phyloP scores from a whole-genome alignment of 2,329 filamentous ascomycete species.

The Venturia oleaginea region DNA sequence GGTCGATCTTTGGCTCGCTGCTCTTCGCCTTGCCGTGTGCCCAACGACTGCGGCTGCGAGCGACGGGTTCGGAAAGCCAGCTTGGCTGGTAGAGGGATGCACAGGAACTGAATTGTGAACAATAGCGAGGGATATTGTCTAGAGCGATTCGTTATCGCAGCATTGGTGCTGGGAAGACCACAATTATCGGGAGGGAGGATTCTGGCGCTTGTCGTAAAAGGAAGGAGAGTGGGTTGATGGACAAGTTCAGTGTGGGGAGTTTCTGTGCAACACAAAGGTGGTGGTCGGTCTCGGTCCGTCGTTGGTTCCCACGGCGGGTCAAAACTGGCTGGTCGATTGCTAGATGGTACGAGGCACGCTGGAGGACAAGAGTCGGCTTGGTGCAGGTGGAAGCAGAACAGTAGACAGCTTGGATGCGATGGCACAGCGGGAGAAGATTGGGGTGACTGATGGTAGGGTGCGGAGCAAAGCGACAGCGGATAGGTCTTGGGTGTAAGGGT shows the following conservation, averaged over 20 bases:
- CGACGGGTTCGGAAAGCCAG: slow-evolving; percentile 14
- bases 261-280: background rate
- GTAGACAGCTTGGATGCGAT: too few relatives aligned
- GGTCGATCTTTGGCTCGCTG: slow-evolving; percentile 12
- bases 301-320: background rate
- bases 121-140: background rate
- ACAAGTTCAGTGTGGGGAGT: background rate
- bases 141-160: background rate
- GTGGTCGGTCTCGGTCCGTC: background rate
- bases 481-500: background rate
- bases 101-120: slow-evolving; percentile 11
- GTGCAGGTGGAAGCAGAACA: background rate
- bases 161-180: slow-evolving; percentile 1
- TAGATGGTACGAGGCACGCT: background rate
- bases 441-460: background rate
- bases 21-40: slow-evolving; percentile 10
- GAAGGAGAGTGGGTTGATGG: background rate
- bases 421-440: background rate
- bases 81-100: slow-evolving; percentile 11
- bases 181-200: background rate
- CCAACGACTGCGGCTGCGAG: slow-evolving; percentile 11
- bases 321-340: background rate
- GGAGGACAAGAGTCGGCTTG: background rate
- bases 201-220: background rate
- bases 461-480: background rate